These are phyloP conservation scores for Hortaea werneckii DNA, from an alignment of 2,329 filamentous ascomycete species.

Conservation along the genomic window DNA sequence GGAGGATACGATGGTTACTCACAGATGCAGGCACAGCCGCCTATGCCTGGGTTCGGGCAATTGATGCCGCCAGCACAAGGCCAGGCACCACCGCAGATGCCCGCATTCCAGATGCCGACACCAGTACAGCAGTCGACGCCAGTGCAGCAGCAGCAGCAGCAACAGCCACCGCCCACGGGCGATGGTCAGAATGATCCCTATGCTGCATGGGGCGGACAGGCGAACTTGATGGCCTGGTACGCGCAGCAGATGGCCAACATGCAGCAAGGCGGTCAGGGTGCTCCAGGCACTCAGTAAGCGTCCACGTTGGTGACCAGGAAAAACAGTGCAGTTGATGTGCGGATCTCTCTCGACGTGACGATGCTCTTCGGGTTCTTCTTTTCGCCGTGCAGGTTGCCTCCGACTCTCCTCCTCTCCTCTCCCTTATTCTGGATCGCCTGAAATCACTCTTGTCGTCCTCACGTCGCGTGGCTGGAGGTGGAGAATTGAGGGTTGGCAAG, in stretches of 20 bases:
- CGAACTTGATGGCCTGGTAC: slow-evolving; percentile 17
- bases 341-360: neutral
- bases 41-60: slow-evolving; percentile 20
- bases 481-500: no score
- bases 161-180: slow-evolving; percentile 9
- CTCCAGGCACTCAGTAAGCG: slow-evolving; percentile 21
- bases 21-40: slow-evolving; percentile 34
- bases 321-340: neutral
- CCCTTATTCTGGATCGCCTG: no score
- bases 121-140: neutral
- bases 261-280: slow-evolving; percentile 23
- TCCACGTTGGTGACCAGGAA: neutral
- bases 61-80: slow-evolving; percentile 16
- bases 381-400: no score
- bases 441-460: no score
- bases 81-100: slow-evolving; percentile 21
- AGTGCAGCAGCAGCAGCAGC: slow-evolving; percentile 9
- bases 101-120: slow-evolving; percentile 23
- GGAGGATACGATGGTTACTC: slow-evolving; percentile 35
- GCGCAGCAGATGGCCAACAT: slow-evolving; percentile 17
- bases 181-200: slow-evolving; percentile 9
- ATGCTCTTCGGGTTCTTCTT: no score
- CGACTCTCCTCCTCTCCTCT: no score
- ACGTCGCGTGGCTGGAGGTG: no score
- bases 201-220: slow-evolving; percentile 12